A percentile compares a stretch with the other conserved stretches of the same genome.
Evolutionary conservation across 2,329 filamentous ascomycete species (phyloP).

Genomic region (Exophiala xenobiotica): DNA sequence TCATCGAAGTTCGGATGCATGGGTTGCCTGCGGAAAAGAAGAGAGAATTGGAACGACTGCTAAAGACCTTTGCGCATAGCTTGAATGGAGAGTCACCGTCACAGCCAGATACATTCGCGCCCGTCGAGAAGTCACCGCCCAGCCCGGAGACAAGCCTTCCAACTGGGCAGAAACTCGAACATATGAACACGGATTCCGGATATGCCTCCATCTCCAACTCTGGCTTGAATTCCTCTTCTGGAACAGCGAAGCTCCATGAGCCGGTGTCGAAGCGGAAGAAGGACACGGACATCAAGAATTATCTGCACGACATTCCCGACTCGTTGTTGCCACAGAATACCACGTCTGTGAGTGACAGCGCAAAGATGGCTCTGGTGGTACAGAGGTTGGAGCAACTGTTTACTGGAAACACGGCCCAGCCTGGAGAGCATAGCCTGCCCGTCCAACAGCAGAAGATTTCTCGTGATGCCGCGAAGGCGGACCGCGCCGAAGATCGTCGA

Average conservation of each 20-base stretch:
- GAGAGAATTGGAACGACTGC: constrained; percentile 69
- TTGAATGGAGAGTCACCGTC: constrained; percentile 18
- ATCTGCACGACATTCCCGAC: constrained; percentile 70
- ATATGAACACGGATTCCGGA: constrained; percentile 31
- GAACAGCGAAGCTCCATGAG: constrained; percentile 5
- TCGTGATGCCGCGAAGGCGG: constrained; percentile 49
- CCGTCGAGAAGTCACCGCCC: constrained; percentile 8
- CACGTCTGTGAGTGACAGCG: constrained; percentile 63
- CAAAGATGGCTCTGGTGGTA: constrained; percentile 75
- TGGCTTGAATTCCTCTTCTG: constrained; percentile 13
- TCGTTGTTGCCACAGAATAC: constrained; percentile 63
- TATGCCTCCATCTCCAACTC: constrained; percentile 43
- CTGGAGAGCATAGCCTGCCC: constrained; percentile 48
- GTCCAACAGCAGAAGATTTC: constrained; percentile 60
- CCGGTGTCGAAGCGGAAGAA: constrained; percentile 29
- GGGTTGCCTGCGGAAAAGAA: constrained; percentile 70
- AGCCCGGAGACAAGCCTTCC: constrained; percentile 4
- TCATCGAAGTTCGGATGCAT: constrained; percentile 82
- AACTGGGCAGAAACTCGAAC: not conserved
- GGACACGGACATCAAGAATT: constrained; percentile 65
- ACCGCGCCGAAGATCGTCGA: constrained; percentile 31
- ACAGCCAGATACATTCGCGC: constrained; percentile 13
- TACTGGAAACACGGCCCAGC: constrained; percentile 61
- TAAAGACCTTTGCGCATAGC: constrained; percentile 60
- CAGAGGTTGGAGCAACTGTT: constrained; percentile 77